Percentiles rank a stretch among this genome's conserved stretches.
phyloP scores from a whole-genome alignment of 169 alveolate species.

The Eimeria necatrix region DNA sequence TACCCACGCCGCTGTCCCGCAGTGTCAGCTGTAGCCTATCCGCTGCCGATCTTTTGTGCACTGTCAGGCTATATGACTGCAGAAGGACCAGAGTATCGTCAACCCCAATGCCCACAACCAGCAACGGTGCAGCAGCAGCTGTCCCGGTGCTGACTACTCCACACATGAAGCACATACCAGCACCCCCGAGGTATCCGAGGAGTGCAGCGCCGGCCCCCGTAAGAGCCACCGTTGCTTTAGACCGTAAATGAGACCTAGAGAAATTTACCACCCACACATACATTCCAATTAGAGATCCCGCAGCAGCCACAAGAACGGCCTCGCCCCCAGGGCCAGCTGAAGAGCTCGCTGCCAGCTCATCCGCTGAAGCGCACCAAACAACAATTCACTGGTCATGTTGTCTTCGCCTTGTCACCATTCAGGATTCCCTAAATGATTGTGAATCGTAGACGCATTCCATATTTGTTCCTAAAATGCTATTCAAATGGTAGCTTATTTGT shows the following conservation, averaged over 20 bases:
- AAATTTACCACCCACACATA: constrained; percentile 77
- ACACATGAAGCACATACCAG: constrained; percentile 88
- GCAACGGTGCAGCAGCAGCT: constrained; percentile 89
- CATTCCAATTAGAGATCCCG: constrained; percentile 49
- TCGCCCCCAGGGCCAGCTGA: constrained; percentile 75
- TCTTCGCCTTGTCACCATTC: no score
- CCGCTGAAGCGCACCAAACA: constrained; percentile 49
- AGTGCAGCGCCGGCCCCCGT: constrained; percentile 90
- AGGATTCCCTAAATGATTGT: no score
- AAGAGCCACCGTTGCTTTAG: constrained; percentile 75
- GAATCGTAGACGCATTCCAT: no score
- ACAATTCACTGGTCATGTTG: neutral
- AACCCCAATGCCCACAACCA: constrained; percentile 90
- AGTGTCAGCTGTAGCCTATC: constrained; percentile 87
- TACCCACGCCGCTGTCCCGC: constrained; percentile 89
- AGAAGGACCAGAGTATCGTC: constrained; percentile 90
- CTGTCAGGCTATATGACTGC: constrained; percentile 88
- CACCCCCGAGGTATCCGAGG: constrained; percentile 89
- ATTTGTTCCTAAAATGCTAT: no score
- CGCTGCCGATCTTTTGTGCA: constrained; percentile 86
- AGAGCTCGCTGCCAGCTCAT: constrained; percentile 73
- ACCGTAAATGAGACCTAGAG: constrained; percentile 70
- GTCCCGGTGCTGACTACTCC: constrained; percentile 90
- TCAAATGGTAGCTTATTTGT: neutral
- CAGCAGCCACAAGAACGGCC: constrained; percentile 55